Base-by-base conservation (phyloP, 1,139 yeast genomes). In the Magnusiomyces starmeri region DNA sequence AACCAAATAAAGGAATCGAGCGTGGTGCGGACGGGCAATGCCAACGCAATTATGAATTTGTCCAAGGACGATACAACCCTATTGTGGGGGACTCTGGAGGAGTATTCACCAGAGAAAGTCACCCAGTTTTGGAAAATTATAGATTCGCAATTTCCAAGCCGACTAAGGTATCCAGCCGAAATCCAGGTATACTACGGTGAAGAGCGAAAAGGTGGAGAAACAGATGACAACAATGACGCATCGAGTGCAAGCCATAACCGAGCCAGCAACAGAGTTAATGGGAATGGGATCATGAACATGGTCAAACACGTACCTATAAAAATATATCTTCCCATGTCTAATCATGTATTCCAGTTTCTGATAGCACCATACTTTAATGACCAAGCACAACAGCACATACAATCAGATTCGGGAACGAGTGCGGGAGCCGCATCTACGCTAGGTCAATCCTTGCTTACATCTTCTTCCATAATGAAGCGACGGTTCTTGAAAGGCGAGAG, bases 1-100 rank as follows among this genome's bases (percentile, higher is more conserved):
- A 88, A 89, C 64, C 89, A 81, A 57, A 68, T 87, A 63, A 90
- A 90, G 61, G 96, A 90, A 62, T 43, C 46, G 16, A 79, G 86
- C 60, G 86, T 75, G 62, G 79, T 88, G 0, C 65, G 85, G 35
- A 80, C 83, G 57, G 95, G 95, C 0, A 77, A 79, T 25, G 76
- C 95, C 8, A 86, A 84, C 57, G 76, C 81, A 1, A 77, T 90
- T 24, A 84, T 90, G 95, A 74, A 76, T 35, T 68, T 90, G 54
- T 79, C 92, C 14, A 82, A 78, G 56, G 73, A 72, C 1, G 82
- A 83, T 52, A 76, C 90, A 0, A 68, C 71, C 25, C 64, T 64
- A 1, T 70, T 87, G 43, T 84, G 90, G 85, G 59, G 70, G 1
- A 70, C 85, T 2, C 75, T 83, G 1, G 56, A 63, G 18, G 43